A percentile compares a stretch with the other conserved stretches of the same genome.
phyloP scores from a whole-genome alignment of 495 filamentous ascomycete species.

The Parathielavia appendiculata region DNA sequence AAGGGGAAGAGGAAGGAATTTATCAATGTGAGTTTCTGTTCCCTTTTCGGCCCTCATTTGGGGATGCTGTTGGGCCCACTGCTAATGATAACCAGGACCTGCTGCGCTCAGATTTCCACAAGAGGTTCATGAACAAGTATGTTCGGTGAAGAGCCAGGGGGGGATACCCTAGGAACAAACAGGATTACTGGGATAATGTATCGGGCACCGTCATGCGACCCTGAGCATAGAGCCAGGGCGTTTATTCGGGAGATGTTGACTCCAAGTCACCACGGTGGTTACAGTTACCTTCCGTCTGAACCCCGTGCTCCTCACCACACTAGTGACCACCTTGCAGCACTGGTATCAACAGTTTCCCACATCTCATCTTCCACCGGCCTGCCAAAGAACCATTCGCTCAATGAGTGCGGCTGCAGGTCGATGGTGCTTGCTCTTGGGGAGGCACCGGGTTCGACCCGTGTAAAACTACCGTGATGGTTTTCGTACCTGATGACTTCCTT shows the following conservation, averaged over 20 bases:
- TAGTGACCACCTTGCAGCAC: no score
- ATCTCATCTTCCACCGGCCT: no score
- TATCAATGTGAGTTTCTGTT: conserved; percentile 65
- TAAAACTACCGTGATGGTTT: not conserved
- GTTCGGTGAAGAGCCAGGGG: conserved; percentile 33
- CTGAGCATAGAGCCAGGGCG: not conserved
- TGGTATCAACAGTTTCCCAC: no score
- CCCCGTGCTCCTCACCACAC: no score
- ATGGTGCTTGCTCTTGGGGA: no score
- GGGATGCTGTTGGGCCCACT: conserved; percentile 1
- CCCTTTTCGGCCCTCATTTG: no score
- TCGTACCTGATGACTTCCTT: no score
- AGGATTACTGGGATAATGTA: not conserved
- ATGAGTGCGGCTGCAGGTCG: no score
- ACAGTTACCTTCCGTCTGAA: no score
- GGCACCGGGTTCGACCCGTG: not conserved
- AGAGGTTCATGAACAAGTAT: conserved; percentile 85
- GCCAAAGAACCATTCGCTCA: no score
- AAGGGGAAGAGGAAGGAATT: conserved; percentile 88
- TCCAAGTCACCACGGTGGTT: no score
- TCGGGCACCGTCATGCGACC: no score
- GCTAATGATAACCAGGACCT: conserved; percentile 57
- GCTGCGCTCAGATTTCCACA: conserved; percentile 93
- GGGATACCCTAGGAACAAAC: conserved; percentile 2
- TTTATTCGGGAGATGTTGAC: not conserved